Base-by-base conservation (phyloP, 148 eudicot genomes). In the Salicornia ramosissima region DNA sequence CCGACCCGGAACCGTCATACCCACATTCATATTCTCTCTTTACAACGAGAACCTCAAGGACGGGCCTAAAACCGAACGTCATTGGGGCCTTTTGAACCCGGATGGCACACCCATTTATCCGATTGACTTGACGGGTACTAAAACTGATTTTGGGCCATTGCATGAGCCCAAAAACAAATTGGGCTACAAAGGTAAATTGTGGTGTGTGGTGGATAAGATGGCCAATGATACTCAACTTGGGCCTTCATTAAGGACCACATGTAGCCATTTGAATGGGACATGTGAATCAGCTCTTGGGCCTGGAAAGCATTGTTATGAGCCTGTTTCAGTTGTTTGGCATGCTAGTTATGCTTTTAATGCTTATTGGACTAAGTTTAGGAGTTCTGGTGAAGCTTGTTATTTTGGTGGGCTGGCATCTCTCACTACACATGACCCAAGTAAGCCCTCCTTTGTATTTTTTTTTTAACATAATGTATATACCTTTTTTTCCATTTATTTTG, bases 261-360 rank as follows among this genome's bases (percentile, higher is more conserved):
- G 97, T 62, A 60, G 64, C 3, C 64, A 47, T 24, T 82, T 78
- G 29, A 82, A 82, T 52, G 84, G 85, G 50, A 78, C 82, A 1
- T 91, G 97, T 34, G 82, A 83, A 39, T 25, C 10, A 11, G 85
- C 77, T 51, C 77, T 91, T 68, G 72, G 67, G 16, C 97, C 84
- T 0, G 90, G 86, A 5, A 78, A 68, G 40, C 75, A 67, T n/a
- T 91, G 96, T 11, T 91, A 85, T 50, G 77, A 84, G 64, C 97
- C 97, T 0, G 78, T 82, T n/a, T 82, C 87, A 3, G 33, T 70
- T 16, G 14, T 69, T 16, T 69, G 78, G 53, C 92, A 89, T 76
- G 97, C 97, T 6, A 86, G 78, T 51, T 91, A 84, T 73, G 96
- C 82, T 52, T 91, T 91, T 54, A 91, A 85, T 65, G 82, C 90